These are phyloP conservation scores for Cryptococcus neoformans DNA, from an alignment of 1,284 basidiomycete genomes.

Conservation along the genomic window DNA sequence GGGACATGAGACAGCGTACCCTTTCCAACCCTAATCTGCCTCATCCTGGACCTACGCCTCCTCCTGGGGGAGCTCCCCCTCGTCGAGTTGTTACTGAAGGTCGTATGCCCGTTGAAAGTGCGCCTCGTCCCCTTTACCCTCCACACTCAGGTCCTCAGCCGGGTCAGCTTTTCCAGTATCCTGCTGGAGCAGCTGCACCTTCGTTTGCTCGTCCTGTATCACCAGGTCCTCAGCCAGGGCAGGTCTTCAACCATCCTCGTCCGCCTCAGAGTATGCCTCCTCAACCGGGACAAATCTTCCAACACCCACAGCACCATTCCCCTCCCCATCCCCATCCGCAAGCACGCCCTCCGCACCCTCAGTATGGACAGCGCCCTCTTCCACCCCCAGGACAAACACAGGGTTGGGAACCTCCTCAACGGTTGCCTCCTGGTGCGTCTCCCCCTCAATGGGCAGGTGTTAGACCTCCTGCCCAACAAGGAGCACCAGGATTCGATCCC, in stretches of 20 bases:
- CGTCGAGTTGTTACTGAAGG: conserved; percentile 36
- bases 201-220: conserved; percentile 14
- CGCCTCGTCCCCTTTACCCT: conserved; percentile 8
- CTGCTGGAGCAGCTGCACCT: conserved; percentile 15
- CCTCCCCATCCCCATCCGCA: conserved; percentile 1
- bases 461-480: neutral
- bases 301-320: conserved; percentile 3
- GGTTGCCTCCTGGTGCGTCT: conserved; percentile 21
- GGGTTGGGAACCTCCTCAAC: conserved; percentile 21
- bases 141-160: conserved; percentile 36
- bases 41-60: neutral
- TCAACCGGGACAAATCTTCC: conserved; percentile 49
- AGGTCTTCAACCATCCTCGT: conserved; percentile 8
- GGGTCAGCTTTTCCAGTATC: conserved; percentile 44
- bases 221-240: conserved; percentile 19
- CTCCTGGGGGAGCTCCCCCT: conserved; percentile 3
- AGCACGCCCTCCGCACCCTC: neutral
- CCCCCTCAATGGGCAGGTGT: conserved; percentile 4
- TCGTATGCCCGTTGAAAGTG: conserved; percentile 12
- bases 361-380: conserved; percentile 10
- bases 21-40: conserved; percentile 19
- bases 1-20: conserved; percentile 15
- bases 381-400: conserved; percentile 8
- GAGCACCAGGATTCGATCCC: neutral
- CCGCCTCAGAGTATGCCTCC: conserved; percentile 10